Evolutionary conservation across 1,284 basidiomycete species (phyloP).

Genomic region (Tilletia indica): DNA sequence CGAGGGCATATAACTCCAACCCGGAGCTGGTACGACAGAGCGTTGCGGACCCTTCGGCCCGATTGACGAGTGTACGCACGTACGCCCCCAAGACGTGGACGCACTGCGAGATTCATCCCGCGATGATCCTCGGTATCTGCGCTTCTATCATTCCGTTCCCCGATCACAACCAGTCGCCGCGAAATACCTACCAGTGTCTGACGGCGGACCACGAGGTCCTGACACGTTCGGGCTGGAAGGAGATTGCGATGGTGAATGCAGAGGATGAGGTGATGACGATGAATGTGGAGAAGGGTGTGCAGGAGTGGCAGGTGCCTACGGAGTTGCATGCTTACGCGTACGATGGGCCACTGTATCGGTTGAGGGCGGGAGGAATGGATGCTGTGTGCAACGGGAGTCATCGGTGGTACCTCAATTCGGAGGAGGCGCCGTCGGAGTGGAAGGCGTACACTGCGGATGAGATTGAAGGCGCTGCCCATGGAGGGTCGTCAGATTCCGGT

Average conservation of each 20-base stretch:
- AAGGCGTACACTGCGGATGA: not conserved
- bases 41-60: constrained; percentile 79
- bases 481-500: constrained; percentile 12
- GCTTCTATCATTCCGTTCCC: constrained; percentile 99
- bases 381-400: constrained; percentile 20
- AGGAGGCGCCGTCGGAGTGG: not conserved
- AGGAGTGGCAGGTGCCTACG: constrained; percentile 22
- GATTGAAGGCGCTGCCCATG: not conserved
- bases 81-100: constrained; percentile 69
- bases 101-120: constrained; percentile 98
- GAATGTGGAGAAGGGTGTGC: constrained; percentile 12
- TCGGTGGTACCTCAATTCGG: constrained; percentile 23
- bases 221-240: constrained; percentile 25
- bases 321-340: not conserved
- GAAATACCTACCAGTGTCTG: constrained; percentile 80
- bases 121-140: constrained; percentile 97
- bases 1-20: constrained; percentile 58
- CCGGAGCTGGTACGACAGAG: constrained; percentile 63
- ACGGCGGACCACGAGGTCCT: constrained; percentile 26
- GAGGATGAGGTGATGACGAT: constrained; percentile 27
- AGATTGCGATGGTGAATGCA: not conserved
- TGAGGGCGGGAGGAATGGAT: constrained; percentile 19
- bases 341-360: constrained; percentile 20
- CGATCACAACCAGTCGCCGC: constrained; percentile 98
- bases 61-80: constrained; percentile 63